A percentile compares a stretch with the other conserved stretches of the same genome.
These are phyloP conservation scores for Lachnellula cervina DNA, from an alignment of 2,329 filamentous ascomycete genomes.

Conservation along the genomic window DNA sequence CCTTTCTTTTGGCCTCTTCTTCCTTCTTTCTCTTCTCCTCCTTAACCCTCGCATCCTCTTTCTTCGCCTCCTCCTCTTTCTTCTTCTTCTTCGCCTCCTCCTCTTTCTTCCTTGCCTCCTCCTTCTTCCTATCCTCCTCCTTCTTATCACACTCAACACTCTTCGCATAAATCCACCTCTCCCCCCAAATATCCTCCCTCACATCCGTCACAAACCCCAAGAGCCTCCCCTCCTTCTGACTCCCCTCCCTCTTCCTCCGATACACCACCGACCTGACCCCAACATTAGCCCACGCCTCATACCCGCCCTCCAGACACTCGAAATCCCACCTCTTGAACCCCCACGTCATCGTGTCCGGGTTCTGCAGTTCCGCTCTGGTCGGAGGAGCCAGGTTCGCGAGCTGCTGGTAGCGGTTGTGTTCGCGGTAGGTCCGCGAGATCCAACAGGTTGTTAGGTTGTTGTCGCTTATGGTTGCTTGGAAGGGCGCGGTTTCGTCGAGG, in stretches of 20 bases:
- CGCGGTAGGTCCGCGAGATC: slow-evolving; percentile 10
- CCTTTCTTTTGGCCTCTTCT: no score
- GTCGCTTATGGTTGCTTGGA: slow-evolving; percentile 12
- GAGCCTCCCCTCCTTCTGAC: slow-evolving; percentile 8
- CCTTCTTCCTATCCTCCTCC: neutral
- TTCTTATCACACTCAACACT: neutral
- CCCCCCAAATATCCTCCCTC: slow-evolving; percentile 14
- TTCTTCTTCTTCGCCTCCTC: neutral
- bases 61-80: no score
- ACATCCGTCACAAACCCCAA: slow-evolving; percentile 7
- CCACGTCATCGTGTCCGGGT: neutral
- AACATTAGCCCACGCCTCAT: slow-evolving; percentile 12
- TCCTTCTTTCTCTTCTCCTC: neutral
- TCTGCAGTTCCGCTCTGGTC: neutral
- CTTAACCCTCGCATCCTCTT: neutral
- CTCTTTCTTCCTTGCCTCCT: neutral
- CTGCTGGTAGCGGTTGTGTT: slow-evolving; percentile 2
- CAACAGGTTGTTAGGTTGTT: slow-evolving; percentile 14
- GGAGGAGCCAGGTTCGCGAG: neutral
- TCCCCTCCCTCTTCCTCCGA: neutral
- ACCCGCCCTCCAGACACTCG: slow-evolving; percentile 3
- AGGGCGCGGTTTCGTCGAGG: slow-evolving; percentile 9
- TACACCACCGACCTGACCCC: slow-evolving; percentile 14
- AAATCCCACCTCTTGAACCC: slow-evolving; percentile 5
- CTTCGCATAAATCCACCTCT: slow-evolving; percentile 13